These are phyloP conservation scores for Fonsecaea erecta DNA, from an alignment of 2,329 filamentous ascomycete genomes.

Conservation along the genomic window DNA sequence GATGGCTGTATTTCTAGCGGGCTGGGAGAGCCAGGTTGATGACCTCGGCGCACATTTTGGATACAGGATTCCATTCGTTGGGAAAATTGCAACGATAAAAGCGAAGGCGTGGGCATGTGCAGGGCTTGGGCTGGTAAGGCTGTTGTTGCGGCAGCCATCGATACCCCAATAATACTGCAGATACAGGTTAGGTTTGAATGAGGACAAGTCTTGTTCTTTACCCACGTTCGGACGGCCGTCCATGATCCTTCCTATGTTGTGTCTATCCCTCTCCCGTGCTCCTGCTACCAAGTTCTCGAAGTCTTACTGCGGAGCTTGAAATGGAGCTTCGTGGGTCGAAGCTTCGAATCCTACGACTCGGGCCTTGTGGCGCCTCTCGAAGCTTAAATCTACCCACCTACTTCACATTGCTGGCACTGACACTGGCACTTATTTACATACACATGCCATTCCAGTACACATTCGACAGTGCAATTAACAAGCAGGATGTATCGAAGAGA, in stretches of 20 bases:
- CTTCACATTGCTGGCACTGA: background rate
- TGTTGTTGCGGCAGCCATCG: conserved; percentile 2
- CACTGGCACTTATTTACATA: background rate
- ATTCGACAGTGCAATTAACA: too few species aligned
- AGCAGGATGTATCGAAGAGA: too few species aligned
- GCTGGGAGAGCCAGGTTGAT: background rate
- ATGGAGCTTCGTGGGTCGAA: background rate
- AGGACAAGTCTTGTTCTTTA: background rate
- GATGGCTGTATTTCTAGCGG: conserved; percentile 5
- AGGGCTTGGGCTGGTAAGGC: background rate
- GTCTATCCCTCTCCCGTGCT: too few species aligned
- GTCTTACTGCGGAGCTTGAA: background rate
- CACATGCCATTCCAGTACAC: background rate
- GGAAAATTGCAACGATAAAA: background rate
- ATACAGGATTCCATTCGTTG: background rate
- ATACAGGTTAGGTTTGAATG: conserved; percentile 3
- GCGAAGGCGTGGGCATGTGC: conserved; percentile 1
- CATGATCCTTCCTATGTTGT: too few species aligned
- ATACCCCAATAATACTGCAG: conserved; percentile 7
- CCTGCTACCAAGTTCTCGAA: too few species aligned
- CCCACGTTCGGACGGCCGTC: too few species aligned
- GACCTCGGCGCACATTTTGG: background rate
- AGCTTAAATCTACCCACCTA: background rate
- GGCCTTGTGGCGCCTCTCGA: background rate
- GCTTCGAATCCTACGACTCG: background rate